phyloP scores from a whole-genome alignment of 169 alveolate genomes.

The Plasmodium sp. region DNA sequence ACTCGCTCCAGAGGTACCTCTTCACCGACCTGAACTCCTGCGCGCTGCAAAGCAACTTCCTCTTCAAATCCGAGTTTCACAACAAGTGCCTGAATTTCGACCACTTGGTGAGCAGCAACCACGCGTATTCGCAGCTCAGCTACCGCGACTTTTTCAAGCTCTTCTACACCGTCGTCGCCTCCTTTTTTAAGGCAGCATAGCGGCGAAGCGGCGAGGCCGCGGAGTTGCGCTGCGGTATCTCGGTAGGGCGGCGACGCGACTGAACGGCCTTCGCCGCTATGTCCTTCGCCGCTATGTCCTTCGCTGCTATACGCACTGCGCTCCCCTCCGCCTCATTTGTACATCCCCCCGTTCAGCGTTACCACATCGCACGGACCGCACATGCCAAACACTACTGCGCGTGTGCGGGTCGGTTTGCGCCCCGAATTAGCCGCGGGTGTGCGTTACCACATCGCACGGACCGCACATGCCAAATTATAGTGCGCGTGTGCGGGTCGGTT shows the following conservation, averaged over 20 bases:
- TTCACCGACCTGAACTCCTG: background rate
- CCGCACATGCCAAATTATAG: no score
- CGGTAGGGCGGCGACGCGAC: background rate
- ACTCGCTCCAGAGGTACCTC: background rate
- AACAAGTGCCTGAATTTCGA: constrained; percentile 49
- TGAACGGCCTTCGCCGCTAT: background rate
- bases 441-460: no score
- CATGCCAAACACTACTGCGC: background rate
- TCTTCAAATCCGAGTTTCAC: constrained; percentile 23
- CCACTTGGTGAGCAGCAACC: constrained; percentile 15
- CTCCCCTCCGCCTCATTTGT: background rate
- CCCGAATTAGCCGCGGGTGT: background rate
- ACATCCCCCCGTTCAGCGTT: background rate
- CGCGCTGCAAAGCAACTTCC: constrained; percentile 15
- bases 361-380: background rate
- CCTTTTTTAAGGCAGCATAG: constrained; percentile 28
- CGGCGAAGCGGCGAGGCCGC: background rate
- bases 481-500: no score
- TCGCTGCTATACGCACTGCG: no score
- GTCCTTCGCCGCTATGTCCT: no score
- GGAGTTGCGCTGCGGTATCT: background rate
- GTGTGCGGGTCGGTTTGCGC: background rate
- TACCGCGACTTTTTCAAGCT: constrained; percentile 29
- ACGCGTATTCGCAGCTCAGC: constrained; percentile 37
- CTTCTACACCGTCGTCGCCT: constrained; percentile 10